A percentile compares a stretch with the other conserved stretches of the same genome.
These are phyloP conservation scores for Xanthoceras sorbifolium DNA, from an alignment of 345 rosid species.

Conservation along the genomic window DNA sequence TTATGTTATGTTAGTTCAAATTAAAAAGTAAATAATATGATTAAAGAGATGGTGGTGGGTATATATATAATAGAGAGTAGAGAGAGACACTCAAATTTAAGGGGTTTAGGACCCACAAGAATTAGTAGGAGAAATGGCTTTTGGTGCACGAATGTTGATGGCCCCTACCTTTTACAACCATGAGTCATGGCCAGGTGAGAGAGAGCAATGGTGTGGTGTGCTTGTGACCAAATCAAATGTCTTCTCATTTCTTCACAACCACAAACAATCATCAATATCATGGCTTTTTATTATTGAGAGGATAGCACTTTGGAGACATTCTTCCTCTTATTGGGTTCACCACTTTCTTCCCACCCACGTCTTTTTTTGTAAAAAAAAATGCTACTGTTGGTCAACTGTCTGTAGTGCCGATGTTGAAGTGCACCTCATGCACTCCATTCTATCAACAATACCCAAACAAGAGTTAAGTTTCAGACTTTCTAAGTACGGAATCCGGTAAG, in stretches of 20 bases:
- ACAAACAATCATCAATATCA: conserved; percentile 35
- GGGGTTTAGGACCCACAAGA: conserved; percentile 6
- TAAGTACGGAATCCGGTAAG: too few relatives aligned
- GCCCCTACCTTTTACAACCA: background rate
- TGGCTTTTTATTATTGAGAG: conserved; percentile 13
- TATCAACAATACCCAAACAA: background rate
- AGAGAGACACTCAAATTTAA: too few relatives aligned
- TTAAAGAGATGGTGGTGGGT: background rate
- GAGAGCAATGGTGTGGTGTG: background rate
- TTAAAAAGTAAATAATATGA: background rate
- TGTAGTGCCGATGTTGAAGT: conserved; percentile 9
- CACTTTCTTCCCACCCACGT: background rate
- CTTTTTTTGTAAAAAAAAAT: background rate
- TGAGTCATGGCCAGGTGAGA: background rate
- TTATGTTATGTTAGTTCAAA: background rate
- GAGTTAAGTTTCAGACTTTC: too few relatives aligned
- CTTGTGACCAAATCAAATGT: conserved; percentile 21
- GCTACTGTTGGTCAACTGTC: conserved; percentile 9
- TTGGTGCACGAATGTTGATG: conserved; percentile 24
- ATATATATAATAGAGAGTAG: too few relatives aligned
- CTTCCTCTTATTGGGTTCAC: conserved; percentile 17
- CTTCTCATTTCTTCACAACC: background rate
- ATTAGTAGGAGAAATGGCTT: conserved; percentile 16
- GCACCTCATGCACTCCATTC: background rate
- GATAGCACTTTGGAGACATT: conserved; percentile 21